Evolutionary conservation across 2,329 filamentous ascomycete genomes (phyloP).

Genomic region (Teratosphaeria pseudoeucalypti): DNA sequence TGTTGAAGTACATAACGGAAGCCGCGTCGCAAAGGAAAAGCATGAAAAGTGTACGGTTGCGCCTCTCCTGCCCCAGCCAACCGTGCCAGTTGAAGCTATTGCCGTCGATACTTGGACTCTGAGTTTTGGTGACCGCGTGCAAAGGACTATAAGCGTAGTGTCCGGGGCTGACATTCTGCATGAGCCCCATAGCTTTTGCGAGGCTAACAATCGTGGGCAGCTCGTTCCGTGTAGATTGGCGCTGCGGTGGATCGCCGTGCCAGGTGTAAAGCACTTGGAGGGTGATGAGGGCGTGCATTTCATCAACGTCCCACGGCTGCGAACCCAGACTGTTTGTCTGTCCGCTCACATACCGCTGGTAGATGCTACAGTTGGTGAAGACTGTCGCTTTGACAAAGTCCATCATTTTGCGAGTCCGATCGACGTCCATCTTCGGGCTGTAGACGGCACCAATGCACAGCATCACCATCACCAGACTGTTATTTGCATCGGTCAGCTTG

Average conservation of each 20-base stretch:
- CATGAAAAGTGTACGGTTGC: conserved; percentile 54
- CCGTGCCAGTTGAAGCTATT: conserved; percentile 52
- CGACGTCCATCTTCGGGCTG: conserved; percentile 50
- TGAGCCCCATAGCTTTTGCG: conserved; percentile 47
- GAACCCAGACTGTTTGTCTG: conserved; percentile 30
- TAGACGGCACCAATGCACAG: conserved; percentile 67
- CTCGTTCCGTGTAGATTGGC: conserved; percentile 50
- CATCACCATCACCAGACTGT: conserved; percentile 58
- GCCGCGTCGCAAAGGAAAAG: conserved; percentile 55
- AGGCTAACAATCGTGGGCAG: conserved; percentile 49
- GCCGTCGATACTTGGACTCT: conserved; percentile 38
- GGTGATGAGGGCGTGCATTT: conserved; percentile 57
- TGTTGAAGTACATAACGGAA: conserved; percentile 62
- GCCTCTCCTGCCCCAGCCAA: conserved; percentile 64
- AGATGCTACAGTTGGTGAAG: conserved; percentile 45
- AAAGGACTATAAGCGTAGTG: conserved; percentile 47
- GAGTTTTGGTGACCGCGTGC: conserved; percentile 45
- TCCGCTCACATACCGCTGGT: conserved; percentile 32
- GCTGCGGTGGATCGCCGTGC: conserved; percentile 58
- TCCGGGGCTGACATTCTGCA: conserved; percentile 41
- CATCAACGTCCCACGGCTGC: conserved; percentile 43
- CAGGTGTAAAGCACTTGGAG: conserved; percentile 54
- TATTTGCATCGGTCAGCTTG: conserved; percentile 54
- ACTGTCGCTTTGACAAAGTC: conserved; percentile 51
- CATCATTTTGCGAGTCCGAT: conserved; percentile 58